These are phyloP conservation scores for Stylonectria norvegica DNA, from an alignment of 2,329 filamentous ascomycete species.

Conservation along the genomic window DNA sequence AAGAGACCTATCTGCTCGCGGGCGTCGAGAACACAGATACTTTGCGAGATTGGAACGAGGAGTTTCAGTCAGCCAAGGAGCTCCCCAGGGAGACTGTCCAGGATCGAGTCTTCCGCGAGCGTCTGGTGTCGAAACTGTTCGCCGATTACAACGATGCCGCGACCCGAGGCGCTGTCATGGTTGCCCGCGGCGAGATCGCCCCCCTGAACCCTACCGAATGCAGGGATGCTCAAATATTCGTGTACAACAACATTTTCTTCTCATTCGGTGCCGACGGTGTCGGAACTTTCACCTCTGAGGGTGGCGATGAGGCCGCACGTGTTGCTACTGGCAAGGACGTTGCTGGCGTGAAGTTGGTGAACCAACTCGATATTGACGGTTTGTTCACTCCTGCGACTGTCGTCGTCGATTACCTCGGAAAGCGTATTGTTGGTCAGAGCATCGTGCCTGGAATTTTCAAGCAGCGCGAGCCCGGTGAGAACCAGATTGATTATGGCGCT, in stretches of 20 bases:
- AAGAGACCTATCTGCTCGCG: constrained; percentile 86
- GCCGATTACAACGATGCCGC: constrained; percentile 97
- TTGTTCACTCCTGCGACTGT: constrained; percentile 95
- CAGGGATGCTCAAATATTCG: constrained; percentile 93
- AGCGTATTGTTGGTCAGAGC: constrained; percentile 94
- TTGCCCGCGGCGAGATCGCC: constrained; percentile 87
- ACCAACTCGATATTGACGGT: constrained; percentile 92
- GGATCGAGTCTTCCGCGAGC: constrained; percentile 92
- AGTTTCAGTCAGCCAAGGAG: constrained; percentile 95
- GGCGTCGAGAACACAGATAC: constrained; percentile 94
- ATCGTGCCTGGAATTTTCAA: constrained; percentile 99
- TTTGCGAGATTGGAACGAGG: constrained; percentile 96
- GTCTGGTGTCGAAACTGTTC: constrained; percentile 90
- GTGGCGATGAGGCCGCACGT: constrained; percentile 91
- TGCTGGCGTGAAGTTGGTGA: constrained; percentile 87
- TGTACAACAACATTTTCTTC: constrained; percentile 99
- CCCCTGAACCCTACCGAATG: constrained; percentile 93
- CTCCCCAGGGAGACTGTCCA: constrained; percentile 91
- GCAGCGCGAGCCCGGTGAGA: constrained; percentile 93
- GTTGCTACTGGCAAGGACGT: constrained; percentile 97
- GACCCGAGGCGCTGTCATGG: constrained; percentile 83
- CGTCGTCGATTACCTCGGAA: constrained; percentile 94
- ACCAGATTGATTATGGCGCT: constrained; percentile 97
- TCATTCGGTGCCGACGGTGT: constrained; percentile 97
- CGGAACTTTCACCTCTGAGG: constrained; percentile 93